Base-by-base conservation (phyloP, 768 basidiomycete species). In the Floccularia luteovirens region DNA sequence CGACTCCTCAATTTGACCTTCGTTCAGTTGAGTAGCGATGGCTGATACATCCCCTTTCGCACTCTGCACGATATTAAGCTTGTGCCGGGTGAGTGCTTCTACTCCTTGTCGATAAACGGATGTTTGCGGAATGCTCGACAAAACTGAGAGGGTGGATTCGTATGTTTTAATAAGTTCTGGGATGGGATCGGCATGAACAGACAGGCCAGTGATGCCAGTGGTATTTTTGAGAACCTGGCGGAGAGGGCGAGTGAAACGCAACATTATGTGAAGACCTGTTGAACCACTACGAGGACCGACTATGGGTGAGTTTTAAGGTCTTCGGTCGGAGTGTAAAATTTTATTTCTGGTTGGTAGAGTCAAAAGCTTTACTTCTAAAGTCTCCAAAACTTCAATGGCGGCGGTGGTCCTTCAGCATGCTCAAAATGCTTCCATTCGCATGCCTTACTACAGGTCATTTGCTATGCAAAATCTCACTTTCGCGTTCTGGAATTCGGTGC, bases 91-190 rank as follows among this genome's bases (percentile, higher is more conserved):
- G 51, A 93, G 74, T 6, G 85, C 82, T 61, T 93, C 89, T 22
- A 79, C 80, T 39, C 86, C 81, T 61, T 94, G 91, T 43, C 89
- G 80, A 65, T 97, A 98, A 33, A 90, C 80, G 49, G 89, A 87
- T 38, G 82, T 75, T 45, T 70, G 60, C n/a, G 93, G 93, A 44
- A 96, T 75, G 41, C 71, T 61, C 6, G 73, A 63, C 37, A 94
- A 75, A 4, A 71, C 60, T 22, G 74, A 58, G 39, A 96, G 78
- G 4, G 92, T 96, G 38, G 75, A 68, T 53, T 81, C 66, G 69
- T 93, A 94, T 35, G 82, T 82, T 50, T 74, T 64, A 39, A 69
- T 57, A 48, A 98, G 76, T 42, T 74, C 79, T 10, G 90, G 88
- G 14, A 98, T 70, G 7, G 93, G 92, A 50, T 88, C 73, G 20